Evolutionary conservation across 2,329 filamentous ascomycete genomes (phyloP).

Genomic region (Fusarium hostae): DNA sequence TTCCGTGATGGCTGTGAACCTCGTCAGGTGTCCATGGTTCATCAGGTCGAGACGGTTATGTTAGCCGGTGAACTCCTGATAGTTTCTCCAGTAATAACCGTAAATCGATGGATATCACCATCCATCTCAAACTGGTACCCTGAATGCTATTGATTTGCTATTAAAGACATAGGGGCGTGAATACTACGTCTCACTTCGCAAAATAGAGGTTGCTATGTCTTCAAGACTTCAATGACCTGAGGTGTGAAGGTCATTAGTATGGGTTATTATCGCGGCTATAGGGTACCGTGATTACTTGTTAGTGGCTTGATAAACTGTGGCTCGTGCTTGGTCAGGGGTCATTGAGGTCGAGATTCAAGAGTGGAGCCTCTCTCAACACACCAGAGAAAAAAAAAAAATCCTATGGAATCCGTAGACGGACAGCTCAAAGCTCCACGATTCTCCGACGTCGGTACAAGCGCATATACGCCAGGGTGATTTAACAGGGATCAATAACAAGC

Average conservation of each 20-base stretch:
- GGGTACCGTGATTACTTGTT: constrained; percentile 1
- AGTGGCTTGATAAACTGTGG: constrained; percentile 14
- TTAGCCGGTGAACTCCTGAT: neutral
- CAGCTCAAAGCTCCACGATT: constrained; percentile 26
- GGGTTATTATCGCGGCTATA: neutral
- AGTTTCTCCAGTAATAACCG: no score
- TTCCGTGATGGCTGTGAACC: neutral
- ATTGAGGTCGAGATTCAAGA: constrained; percentile 1
- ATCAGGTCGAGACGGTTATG: neutral
- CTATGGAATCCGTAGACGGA: neutral
- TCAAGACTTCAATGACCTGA: no score
- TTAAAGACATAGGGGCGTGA: no score
- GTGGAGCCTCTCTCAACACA: constrained; percentile 1
- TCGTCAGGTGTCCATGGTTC: neutral
- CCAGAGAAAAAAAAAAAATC: constrained; percentile 27
- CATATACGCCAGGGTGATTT: constrained; percentile 27
- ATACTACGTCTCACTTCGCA: no score
- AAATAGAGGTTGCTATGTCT: no score
- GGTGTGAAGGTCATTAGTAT: no score
- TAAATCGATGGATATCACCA: no score
- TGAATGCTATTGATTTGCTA: no score
- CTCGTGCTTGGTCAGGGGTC: neutral
- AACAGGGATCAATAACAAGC: constrained; percentile 33
- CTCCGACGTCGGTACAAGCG: constrained; percentile 43
- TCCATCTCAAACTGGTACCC: no score